Base-by-base conservation (phyloP, 2,329 filamentous ascomycete species). In the Aureobasidium uvarum region DNA sequence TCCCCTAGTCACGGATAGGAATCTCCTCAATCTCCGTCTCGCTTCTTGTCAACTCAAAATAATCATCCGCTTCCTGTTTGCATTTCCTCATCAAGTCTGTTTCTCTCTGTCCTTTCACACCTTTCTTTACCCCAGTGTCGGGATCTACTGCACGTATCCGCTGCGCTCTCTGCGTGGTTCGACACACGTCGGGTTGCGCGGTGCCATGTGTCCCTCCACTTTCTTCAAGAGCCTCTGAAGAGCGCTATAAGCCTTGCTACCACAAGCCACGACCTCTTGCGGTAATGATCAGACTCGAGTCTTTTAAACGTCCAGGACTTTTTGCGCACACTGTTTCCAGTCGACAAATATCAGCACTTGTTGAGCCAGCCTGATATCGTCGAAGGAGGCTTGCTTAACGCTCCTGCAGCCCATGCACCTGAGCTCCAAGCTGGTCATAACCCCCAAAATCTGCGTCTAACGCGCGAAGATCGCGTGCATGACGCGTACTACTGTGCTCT, bases 381-480 rank as follows among this genome's bases (percentile, higher is more conserved):
- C 48, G 33, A 63, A 63, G 5, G 25, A 63, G 58, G 45, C 39
- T 52, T 54, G 60, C 4, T 25, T 38, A 63, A 63, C 60, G 60
- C 39, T 63, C 48, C 16, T 63, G 60, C 48, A 54, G 58, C 58
- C 58, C n/a, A 52, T 45, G 60, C 60, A 54, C 45, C 43, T 51
- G 58, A 62, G 58, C 45, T 51, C 43, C 31, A 20, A 48, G 18
- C 31, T 60, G 56, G 43, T 62, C 45, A 62, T 31, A n/a, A 62
- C n/a, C 41, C 41, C 58, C 43, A 39, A 62, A 25, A 23, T 41
- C 45, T 62, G 48, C 60, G 54, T 38, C 25, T 48, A 52, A 54
- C 60, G 60, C 58, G 58, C 58, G 33, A 51, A 41, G 45, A 62
- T 62, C 58, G 58, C 60, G 60, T 63, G 46, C 46, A 63, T 63